These are phyloP conservation scores for Microcyclosporella mali DNA, from an alignment of 2,329 filamentous ascomycete species.

Conservation along the genomic window DNA sequence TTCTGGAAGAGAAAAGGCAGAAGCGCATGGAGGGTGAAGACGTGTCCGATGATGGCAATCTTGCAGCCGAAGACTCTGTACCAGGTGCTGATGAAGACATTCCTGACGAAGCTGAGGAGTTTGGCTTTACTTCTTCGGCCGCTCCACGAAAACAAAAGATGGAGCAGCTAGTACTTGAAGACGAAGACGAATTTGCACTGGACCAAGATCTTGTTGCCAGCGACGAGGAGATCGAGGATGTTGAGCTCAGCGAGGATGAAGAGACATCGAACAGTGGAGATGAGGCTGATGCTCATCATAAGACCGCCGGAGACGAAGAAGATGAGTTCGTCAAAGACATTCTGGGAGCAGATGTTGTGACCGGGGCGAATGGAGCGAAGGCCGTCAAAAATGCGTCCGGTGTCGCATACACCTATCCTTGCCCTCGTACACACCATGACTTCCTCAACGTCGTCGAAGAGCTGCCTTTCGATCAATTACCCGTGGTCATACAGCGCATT, in stretches of 20 bases:
- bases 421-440: conserved; percentile 71
- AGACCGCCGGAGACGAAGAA: conserved; percentile 39
- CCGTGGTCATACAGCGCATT: conserved; percentile 79
- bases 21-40: conserved; percentile 82
- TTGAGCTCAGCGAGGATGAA: conserved; percentile 14
- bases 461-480: conserved; percentile 59
- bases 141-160: conserved; percentile 23
- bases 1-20: conserved; percentile 75
- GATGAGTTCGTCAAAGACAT: conserved; percentile 44
- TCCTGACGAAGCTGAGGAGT: conserved; percentile 54
- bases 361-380: conserved; percentile 24
- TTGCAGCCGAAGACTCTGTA: conserved; percentile 16
- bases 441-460: conserved; percentile 59
- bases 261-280: conserved; percentile 6
- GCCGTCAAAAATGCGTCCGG: conserved; percentile 34
- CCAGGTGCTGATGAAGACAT: conserved; percentile 34
- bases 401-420: conserved; percentile 78
- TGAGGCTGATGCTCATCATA: conserved; percentile 9
- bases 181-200: conserved; percentile 89
- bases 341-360: conserved; percentile 23
- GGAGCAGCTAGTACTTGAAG: conserved; percentile 64
- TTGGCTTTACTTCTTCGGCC: conserved; percentile 58
- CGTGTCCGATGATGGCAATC: conserved; percentile 55
- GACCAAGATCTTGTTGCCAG: conserved; percentile 84
- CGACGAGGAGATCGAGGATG: conserved; percentile 52